These are phyloP conservation scores for Arctium lappa DNA, from an alignment of 129 eudicot species.

Conservation along the genomic window DNA sequence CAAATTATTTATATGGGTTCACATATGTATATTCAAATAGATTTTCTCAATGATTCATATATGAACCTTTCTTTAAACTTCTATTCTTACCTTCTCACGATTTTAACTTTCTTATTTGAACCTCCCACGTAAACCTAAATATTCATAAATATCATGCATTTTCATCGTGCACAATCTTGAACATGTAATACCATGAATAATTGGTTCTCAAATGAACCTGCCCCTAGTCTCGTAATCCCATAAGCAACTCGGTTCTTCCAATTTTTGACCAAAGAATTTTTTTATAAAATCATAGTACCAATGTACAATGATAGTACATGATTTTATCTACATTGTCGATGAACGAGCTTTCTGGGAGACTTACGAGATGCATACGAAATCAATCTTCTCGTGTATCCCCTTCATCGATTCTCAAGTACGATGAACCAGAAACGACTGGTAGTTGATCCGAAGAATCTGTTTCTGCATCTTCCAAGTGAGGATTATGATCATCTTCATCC, in stretches of 20 bases:
- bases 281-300: background rate
- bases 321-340: background rate
- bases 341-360: background rate
- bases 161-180: background rate
- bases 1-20: too few species aligned
- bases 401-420: background rate
- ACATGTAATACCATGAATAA: background rate
- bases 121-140: too few species aligned
- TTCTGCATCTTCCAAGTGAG: slow-evolving; percentile 29
- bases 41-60: too few species aligned
- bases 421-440: background rate
- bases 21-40: too few species aligned
- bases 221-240: too few species aligned
- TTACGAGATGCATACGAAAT: background rate
- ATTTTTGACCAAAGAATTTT: slow-evolving; percentile 1
- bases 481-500: slow-evolving; percentile 31
- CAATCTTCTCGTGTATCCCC: background rate
- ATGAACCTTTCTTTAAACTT: too few species aligned
- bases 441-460: slow-evolving; percentile 40
- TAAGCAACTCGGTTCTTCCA: background rate
- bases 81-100: too few species aligned
- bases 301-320: background rate
- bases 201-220: too few species aligned
- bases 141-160: background rate
- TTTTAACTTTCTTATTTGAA: too few species aligned